Evolutionary conservation across 331 rosid species (phyloP), one percentile per base, ranked within the genome.

Genomic region (Malus hybrid): DNA sequence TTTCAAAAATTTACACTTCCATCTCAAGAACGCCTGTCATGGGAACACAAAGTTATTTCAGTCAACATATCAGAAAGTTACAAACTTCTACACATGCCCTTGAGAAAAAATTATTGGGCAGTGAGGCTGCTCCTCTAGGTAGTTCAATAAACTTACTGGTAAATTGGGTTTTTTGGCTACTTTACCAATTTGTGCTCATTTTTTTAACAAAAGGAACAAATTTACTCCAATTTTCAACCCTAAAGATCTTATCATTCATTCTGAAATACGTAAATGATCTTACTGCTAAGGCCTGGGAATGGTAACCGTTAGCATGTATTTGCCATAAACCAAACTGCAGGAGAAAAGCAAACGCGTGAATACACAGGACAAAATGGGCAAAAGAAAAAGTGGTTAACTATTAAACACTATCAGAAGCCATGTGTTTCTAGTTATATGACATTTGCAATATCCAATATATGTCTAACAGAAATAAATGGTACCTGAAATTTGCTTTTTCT

Each of bases 201-300:
- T 60, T 75, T 39, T 7, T 71, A 39, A 83, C 77, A 61, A 75
- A 83, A 24, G 81, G 86, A 22, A 79, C 79, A 10, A 83, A 83
- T 76, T 75, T 83, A 27, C 27, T 79, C 86, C 81, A 79, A 65
- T 83, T 83, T 36, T 83, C 83, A 19, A 31, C 72, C 72, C 78
- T 60, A 76, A 79, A 83, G 56, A 75, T 70, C 48, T 79, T 31
- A 14, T 28, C 29, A 28, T 28, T 60, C 76, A 27, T 67, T 79
- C 83, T 55, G 74, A 79, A 83, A 76, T 60, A 83, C 8, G 77
- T 83, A 71, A 83, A 79, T 61, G 86, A 79, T 75, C 69, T 83
- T 67, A 83, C 65, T 29, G 16, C 72, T 19, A 74, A 80, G 1
- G 81, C 75, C 70, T 39, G 72, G 52, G 83, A 82, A 72, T 79